Base-by-base conservation (phyloP, 2,329 filamentous ascomycete species). In the Knoxdaviesia proteae region DNA sequence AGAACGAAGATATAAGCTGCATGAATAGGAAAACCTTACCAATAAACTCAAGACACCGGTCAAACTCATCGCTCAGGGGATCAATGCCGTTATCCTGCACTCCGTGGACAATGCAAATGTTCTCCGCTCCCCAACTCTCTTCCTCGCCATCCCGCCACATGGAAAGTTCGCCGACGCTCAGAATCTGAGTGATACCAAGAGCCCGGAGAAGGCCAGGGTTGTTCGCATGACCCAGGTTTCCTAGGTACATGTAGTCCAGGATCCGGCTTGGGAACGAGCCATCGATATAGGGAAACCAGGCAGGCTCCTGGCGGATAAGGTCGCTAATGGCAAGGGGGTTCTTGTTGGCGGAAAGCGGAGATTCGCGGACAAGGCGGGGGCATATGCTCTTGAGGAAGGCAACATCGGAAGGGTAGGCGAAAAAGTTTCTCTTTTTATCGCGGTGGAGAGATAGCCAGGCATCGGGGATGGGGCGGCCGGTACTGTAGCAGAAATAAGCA, bases 11-110 rank as follows among this genome's bases (percentile, higher is more conserved):
- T 9, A 36, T 9, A 36, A 11, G 34, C 34, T 9, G 34, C 9
- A 37, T 43, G 6, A 38, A 42, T 36, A 9, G 11, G 37, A n/a
- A 31, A 36, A 42, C 65, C 81, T 58, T 63, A 94, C 88, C 80
- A 56, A 98, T 94, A 53, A 96, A 98, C 32, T 82, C 75, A 39
- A 98, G 66, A 54, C 88, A 96, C 36, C 79, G 69, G 50, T 77
- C 71, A 58, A 96, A 93, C 50, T 94, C 82, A 34, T 80, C 73
- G 33, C 78, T 92, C 51, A 98, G 62, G 5, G 87, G 80, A 58
- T 98, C 90, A 47, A 96, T 90, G 5, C 90, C 90, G 54, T 98
- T 98, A 54, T 98, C 90, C 55, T 96, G 90, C 5, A 98, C 84
- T 9, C 80, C 74, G 53, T 88, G 77, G 34, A 98, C 72, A 51